Evolutionary conservation across 495 filamentous ascomycete species (phyloP).

Genomic region (Penicillium canariense): DNA sequence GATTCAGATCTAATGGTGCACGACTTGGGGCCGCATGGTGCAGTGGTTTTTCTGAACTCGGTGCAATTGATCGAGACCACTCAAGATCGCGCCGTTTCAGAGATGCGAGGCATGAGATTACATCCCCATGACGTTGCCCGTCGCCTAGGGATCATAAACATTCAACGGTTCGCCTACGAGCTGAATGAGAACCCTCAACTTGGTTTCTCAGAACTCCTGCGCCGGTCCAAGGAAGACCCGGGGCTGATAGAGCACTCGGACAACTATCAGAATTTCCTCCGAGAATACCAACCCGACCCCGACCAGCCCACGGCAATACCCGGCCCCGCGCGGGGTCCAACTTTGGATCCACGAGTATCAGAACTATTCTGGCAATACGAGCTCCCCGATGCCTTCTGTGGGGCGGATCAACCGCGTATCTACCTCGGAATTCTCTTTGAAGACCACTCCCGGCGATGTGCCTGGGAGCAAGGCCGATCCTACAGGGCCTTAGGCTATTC

Average conservation of each 20-base stretch:
- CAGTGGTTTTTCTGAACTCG: slow-evolving; percentile 59
- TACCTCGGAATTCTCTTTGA: slow-evolving; percentile 61
- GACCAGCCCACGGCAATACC: neutral
- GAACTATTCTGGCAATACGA: slow-evolving; percentile 38
- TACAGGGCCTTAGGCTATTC: slow-evolving; percentile 60
- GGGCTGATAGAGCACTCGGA: slow-evolving; percentile 6
- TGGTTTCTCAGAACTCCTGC: slow-evolving; percentile 33
- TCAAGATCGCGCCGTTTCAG: slow-evolving; percentile 11
- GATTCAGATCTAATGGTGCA: slow-evolving; percentile 76
- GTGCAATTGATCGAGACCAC: slow-evolving; percentile 24
- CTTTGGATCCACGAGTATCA: slow-evolving; percentile 36
- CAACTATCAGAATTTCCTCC: slow-evolving; percentile 42
- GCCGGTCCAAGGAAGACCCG: slow-evolving; percentile 21
- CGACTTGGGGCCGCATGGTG: slow-evolving; percentile 56
- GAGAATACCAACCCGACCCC: slow-evolving; percentile 37
- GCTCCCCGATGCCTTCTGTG: slow-evolving; percentile 12
- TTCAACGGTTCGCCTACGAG: slow-evolving; percentile 38
- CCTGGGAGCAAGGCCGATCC: slow-evolving; percentile 58
- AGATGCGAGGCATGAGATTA: slow-evolving; percentile 39
- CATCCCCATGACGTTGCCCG: slow-evolving; percentile 33
- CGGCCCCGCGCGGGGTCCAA: neutral
- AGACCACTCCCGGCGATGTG: slow-evolving; percentile 55
- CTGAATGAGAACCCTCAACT: slow-evolving; percentile 24
- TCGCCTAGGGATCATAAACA: slow-evolving; percentile 34
- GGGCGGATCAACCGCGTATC: slow-evolving; percentile 34